Base-by-base conservation (phyloP, 1,284 basidiomycete species). In the Peniophora sp. region DNA sequence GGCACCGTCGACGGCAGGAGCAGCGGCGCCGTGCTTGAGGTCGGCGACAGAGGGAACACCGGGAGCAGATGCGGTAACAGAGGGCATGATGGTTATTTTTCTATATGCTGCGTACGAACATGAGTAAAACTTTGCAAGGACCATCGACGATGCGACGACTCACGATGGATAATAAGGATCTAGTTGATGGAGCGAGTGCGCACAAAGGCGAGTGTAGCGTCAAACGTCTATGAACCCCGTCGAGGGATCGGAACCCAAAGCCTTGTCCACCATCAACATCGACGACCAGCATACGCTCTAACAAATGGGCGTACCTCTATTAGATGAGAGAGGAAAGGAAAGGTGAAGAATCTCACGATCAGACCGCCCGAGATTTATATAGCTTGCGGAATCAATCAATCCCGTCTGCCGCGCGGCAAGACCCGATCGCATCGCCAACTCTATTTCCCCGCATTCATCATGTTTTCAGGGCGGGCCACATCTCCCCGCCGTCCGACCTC, bases 21-120 rank as follows among this genome's bases (percentile, higher is more conserved):
- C 8, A 8, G 37, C 5, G 5, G n/a, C 37, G 52, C 44, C 53
- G 53, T 81, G 78, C 72, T 88, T 88, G 69, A 87, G 78, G 47
- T 76, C 74, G 56, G 77, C 76, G 54, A 82, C 76, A 52, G 77
- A 71, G 58, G 82, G 73, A 56, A 68, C 68, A 62, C 68, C 63
- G 53, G 72, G 57, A 55, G 67, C 53, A 54, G 64, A 64, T 60
- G 85, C 77, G 56, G 81, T 83, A 63, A 75, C 74, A 70, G 84
- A 81, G 58, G 86, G 84, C 86, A 88, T 88, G 68, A 32, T 32
- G 27, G 5, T 32, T n/a, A n/a, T 6, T 32, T 32, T 32, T 32
- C 27, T 32, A 32, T 32, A 12, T 32, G 5, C 27, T 32, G 12
- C 27, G 27, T 32, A 32, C 5, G 27, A 5, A 32, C 27, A 32